Evolutionary conservation across 208 protist species (phyloP), one percentile per base, ranked within the genome.

Genomic region (Wallacemonas sp.): DNA sequence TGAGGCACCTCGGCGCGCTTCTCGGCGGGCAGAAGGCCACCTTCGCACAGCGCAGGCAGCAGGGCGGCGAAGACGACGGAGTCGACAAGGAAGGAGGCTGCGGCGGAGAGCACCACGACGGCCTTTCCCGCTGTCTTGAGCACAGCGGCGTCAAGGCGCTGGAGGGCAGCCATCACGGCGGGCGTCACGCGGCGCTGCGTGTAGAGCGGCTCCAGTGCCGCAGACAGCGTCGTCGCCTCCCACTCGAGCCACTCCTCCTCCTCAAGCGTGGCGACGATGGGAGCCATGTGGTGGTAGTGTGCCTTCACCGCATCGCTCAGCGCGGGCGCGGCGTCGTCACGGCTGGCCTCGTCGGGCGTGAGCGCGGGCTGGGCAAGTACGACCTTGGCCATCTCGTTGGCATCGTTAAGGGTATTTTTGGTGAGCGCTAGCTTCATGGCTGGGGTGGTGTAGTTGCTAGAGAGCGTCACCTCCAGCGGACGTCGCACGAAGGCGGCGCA

Each of bases 201-300:
- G 76, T 95, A 95, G 26, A 95, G 71, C 0, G 87, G 66, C n/a
- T 66, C 63, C 36, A 92, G 65, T 8, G 87, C 79, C 6, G 67
- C 33, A 8, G 83, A 80, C 33, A 95, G 80, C 46, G 76, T 74
- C 12, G 76, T 85, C 36, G 80, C 61, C 74, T 95, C 90, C 85
- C 86, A 95, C 62, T 92, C 87, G 27, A 93, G 67, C 87, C 86
- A 93, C 57, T 68, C 71, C 76, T 84, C 85, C 67, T 95, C 80
- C 26, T 83, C 83, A n/a, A 88, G 54, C 37, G 66, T 71, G 26
- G 64, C 24, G 36, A 67, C 66, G 33, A 38, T 26, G 37, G 54
- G 68, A 27, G 57, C 34, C 19, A 38, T 26, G 12, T 42, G 36
- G 58, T 42, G 37, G 21, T 37, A 42, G 41, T 63, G 39, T 12